Conservation (phyloP, 2,329 filamentous ascomycete species). For the Aspergillus fischeri region DNA sequence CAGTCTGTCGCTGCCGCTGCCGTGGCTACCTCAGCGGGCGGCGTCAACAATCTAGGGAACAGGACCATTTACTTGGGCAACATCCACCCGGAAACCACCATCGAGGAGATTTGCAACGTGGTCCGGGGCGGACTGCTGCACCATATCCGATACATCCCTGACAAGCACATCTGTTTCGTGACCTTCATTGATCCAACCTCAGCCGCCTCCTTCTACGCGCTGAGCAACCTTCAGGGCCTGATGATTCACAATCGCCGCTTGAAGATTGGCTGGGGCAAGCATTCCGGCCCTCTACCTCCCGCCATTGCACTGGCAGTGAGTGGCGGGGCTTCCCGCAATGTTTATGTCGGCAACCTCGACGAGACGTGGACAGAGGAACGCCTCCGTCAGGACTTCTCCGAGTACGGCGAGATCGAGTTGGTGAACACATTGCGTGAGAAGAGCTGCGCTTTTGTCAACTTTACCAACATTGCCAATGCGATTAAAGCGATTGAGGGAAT, state of each 20-base stretch:
- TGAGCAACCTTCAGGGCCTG: constrained; percentile 93
- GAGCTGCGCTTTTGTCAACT: constrained; percentile 99
- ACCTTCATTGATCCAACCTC: constrained; percentile 99
- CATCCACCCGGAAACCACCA: constrained; percentile 97
- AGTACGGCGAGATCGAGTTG: constrained; percentile 95
- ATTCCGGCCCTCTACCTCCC: constrained; percentile 91
- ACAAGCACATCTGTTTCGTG: constrained; percentile 99
- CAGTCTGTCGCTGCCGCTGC: constrained; percentile 96
- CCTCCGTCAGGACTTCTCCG: constrained; percentile 90
- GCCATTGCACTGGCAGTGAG: constrained; percentile 95
- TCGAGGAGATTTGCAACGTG: constrained; percentile 99
- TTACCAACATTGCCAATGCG: constrained; percentile 98
- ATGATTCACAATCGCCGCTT: constrained; percentile 99
- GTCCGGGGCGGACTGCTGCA: constrained; percentile 92
- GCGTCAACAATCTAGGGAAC: constrained; percentile 96
- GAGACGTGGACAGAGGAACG: constrained; percentile 97
- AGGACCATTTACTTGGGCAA: constrained; percentile 97
- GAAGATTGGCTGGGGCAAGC: constrained; percentile 99
- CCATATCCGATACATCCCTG: constrained; percentile 97
- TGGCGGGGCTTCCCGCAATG: constrained; percentile 94
- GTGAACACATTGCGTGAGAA: constrained; percentile 97
- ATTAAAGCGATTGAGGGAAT: constrained; percentile 99
- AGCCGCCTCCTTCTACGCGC: constrained; percentile 92
- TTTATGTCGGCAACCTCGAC: constrained; percentile 96
- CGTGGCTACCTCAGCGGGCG: constrained; percentile 92